Percentiles rank a stretch among this genome's conserved stretches.
phyloP scores from a whole-genome alignment of 108 stramenopile species.

The Licmophora abbreviata region DNA sequence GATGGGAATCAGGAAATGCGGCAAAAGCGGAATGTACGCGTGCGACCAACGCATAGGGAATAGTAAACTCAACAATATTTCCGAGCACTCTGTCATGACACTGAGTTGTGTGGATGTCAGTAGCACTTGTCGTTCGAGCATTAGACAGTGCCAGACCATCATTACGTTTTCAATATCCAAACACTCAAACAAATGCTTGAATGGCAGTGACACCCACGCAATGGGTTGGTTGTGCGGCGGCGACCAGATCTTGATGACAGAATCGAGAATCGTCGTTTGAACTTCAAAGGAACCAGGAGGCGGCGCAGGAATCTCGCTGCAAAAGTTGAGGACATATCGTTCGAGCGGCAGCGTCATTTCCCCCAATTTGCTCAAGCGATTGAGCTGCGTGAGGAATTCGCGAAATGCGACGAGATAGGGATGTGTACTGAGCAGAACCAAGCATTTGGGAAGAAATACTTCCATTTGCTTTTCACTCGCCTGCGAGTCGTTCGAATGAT shows the following conservation, averaged over 20 bases:
- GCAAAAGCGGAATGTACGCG: slow-evolving; percentile 80
- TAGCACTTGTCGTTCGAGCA: slow-evolving; percentile 79
- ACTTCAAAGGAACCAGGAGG: slow-evolving; percentile 89
- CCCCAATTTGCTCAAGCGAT: slow-evolving; percentile 71
- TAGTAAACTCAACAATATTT: slow-evolving; percentile 80
- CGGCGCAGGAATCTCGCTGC: slow-evolving; percentile 89
- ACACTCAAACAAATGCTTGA: slow-evolving; percentile 75
- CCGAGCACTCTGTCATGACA: slow-evolving; percentile 71
- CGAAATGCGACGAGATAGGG: slow-evolving; percentile 70
- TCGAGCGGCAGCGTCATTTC: slow-evolving; percentile 87
- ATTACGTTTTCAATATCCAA: slow-evolving; percentile 79
- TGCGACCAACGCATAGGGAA: slow-evolving; percentile 91
- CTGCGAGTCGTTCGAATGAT: slow-evolving; percentile 7
- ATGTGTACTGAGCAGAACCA: slow-evolving; percentile 84
- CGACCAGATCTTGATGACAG: slow-evolving; percentile 74
- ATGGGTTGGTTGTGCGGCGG: slow-evolving; percentile 88
- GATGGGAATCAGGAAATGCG: slow-evolving; percentile 73
- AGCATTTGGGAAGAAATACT: slow-evolving; percentile 79
- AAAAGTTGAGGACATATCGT: slow-evolving; percentile 90
- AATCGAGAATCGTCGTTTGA: slow-evolving; percentile 65
- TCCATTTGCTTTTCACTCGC: slow-evolving; percentile 12
- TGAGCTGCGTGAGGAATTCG: slow-evolving; percentile 64
- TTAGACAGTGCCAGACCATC: slow-evolving; percentile 64
- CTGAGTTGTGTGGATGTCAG: slow-evolving; percentile 82
- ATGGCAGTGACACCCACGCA: slow-evolving; percentile 83